Percentiles rank a stretch among this genome's conserved stretches.
Evolutionary conservation across 1,139 yeast species (phyloP).

Genomic region (Suhomyces bolitotheri): DNA sequence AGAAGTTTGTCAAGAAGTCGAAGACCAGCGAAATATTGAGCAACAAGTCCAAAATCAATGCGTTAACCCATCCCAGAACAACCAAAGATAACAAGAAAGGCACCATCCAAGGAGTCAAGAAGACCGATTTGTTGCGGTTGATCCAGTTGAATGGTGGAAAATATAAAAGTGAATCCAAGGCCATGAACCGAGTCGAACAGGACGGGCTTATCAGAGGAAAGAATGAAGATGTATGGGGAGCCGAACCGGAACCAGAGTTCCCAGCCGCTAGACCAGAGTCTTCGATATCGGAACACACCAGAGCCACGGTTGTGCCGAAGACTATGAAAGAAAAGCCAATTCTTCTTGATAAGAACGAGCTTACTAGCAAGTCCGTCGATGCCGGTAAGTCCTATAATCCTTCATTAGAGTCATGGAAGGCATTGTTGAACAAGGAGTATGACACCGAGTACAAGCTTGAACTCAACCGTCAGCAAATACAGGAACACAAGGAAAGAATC

Average conservation of each 20-base stretch:
- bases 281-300: slow-evolving; percentile 48
- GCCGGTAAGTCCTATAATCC: slow-evolving; percentile 96
- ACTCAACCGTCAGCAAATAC: slow-evolving; percentile 56
- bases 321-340: slow-evolving; percentile 61
- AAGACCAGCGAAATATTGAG: slow-evolving; percentile 76
- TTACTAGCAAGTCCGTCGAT: slow-evolving; percentile 49
- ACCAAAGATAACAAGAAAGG: slow-evolving; percentile 11
- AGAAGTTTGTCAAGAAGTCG: slow-evolving; percentile 40
- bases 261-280: slow-evolving; percentile 21
- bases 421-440: slow-evolving; percentile 66
- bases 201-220: slow-evolving; percentile 61
- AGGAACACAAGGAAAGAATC: slow-evolving; percentile 63
- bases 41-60: slow-evolving; percentile 77
- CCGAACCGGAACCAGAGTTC: slow-evolving; percentile 44
- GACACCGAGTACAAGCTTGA: slow-evolving; percentile 67
- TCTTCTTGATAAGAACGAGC: slow-evolving; percentile 41
- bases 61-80: slow-evolving; percentile 46
- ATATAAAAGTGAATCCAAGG: slow-evolving; percentile 54
- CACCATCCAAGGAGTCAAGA: slow-evolving; percentile 65
- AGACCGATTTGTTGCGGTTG: slow-evolving; percentile 65
- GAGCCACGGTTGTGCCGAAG: slow-evolving; percentile 53
- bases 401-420: slow-evolving; percentile 79
- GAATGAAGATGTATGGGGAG: slow-evolving; percentile 70
- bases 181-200: slow-evolving; percentile 53
- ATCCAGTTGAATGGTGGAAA: slow-evolving; percentile 76